phyloP scores from a whole-genome alignment of 1,284 basidiomycete genomes.

The Baeospora myosura region DNA sequence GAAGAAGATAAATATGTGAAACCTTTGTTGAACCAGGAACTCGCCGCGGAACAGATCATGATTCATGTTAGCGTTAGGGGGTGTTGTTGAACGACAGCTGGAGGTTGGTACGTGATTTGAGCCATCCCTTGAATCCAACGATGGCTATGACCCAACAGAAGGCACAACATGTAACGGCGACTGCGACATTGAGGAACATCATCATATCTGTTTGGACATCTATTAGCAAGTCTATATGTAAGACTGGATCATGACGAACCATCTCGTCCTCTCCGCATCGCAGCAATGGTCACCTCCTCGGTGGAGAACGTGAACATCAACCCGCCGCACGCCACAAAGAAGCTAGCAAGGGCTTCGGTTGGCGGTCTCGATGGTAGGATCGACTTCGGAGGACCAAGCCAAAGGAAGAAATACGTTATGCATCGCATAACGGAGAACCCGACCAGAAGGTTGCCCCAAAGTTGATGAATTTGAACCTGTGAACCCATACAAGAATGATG shows the following conservation, averaged over 20 bases:
- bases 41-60: background rate
- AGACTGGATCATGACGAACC: constrained; percentile 37
- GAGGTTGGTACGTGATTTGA: constrained; percentile 44
- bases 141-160: constrained; percentile 75
- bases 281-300: constrained; percentile 86
- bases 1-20: background rate
- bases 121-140: constrained; percentile 74
- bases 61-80: constrained; percentile 19
- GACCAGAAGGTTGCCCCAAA: constrained; percentile 92
- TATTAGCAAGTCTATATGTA: constrained; percentile 3
- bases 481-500: constrained; percentile 11
- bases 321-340: constrained; percentile 85
- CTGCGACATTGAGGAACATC: constrained; percentile 78
- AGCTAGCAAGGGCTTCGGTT: constrained; percentile 84
- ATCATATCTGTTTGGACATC: constrained; percentile 50
- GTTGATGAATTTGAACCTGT: constrained; percentile 77
- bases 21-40: background rate
- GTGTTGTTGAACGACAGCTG: constrained; percentile 38
- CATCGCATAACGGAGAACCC: constrained; percentile 73
- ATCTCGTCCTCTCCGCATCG: constrained; percentile 87
- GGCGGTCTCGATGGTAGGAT: constrained; percentile 88
- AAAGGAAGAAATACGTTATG: constrained; percentile 92
- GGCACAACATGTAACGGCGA: constrained; percentile 76
- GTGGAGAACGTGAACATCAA: constrained; percentile 88
- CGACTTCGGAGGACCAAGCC: constrained; percentile 71